phyloP scores from a whole-genome alignment of 208 protist genomes.

The Acanthamoeba culbertsoni region DNA sequence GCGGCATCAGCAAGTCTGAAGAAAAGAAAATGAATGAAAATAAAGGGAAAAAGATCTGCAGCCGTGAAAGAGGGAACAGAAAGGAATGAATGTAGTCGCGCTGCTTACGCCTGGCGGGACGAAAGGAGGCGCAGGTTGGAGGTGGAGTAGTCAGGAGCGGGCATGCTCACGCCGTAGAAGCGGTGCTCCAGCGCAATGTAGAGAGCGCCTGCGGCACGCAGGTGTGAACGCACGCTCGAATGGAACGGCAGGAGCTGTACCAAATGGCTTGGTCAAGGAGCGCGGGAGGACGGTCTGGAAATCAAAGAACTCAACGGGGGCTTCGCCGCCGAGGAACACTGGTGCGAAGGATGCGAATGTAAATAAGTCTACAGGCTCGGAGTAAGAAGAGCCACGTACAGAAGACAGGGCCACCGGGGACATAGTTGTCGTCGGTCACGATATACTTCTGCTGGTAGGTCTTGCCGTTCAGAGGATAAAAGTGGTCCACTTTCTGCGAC shows the following conservation, averaged over 20 bases:
- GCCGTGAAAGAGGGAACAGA: background rate
- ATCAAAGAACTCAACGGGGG: slow-evolving; percentile 58
- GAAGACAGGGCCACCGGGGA: slow-evolving; percentile 45
- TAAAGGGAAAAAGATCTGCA: background rate
- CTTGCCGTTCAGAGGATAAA: background rate
- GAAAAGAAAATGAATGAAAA: no score
- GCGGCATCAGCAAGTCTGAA: slow-evolving; percentile 39
- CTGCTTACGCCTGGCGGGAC: slow-evolving; percentile 66
- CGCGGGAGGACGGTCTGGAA: slow-evolving; percentile 44
- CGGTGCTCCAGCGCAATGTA: slow-evolving; percentile 76
- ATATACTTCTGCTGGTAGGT: slow-evolving; percentile 54
- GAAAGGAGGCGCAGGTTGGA: slow-evolving; percentile 69
- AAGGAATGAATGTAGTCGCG: background rate
- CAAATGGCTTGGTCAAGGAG: background rate
- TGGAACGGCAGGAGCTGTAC: background rate
- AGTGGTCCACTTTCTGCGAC: slow-evolving; percentile 62
- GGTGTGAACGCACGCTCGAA: background rate
- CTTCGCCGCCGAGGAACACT: slow-evolving; percentile 66
- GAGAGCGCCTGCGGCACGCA: slow-evolving; percentile 53
- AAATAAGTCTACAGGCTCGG: background rate
- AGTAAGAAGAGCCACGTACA: background rate
- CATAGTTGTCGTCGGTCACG: background rate
- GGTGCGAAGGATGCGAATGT: background rate
- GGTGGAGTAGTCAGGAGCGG: slow-evolving; percentile 42
- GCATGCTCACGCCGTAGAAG: slow-evolving; percentile 72